Evolutionary conservation across 331 rosid species (phyloP), one percentile per base, ranked within the genome.

Genomic region (Cydonia oblonga): DNA sequence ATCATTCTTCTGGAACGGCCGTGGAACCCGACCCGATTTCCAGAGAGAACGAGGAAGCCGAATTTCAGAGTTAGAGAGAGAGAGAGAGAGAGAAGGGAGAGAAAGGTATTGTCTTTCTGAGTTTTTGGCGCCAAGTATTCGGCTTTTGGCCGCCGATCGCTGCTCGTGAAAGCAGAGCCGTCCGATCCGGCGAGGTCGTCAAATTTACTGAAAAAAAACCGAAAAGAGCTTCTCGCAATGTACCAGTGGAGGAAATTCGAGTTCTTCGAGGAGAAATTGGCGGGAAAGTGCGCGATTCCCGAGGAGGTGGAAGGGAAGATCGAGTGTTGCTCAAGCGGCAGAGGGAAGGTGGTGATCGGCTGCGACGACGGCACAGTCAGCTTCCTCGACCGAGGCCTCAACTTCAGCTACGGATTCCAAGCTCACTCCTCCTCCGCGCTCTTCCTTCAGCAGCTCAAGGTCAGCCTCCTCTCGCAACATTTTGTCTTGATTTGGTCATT

Each of bases 231-330:
- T 49, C 56, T 64, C 49, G 59, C 11, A 57, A 90, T 95, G 98
- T 95, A 93, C 79, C 98, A 93, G 84, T 91, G 96, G 98, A 75
- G 98, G 81, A 93, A 93, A 84, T 93, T 93, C 86, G 97, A 91
- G 77, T 93, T 93, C 76, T 93, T 93, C 63, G 98, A 93, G 82
- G 96, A 91, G 75, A 93, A 93, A 77, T 83, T 83, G 75, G 83
- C 83, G n/a, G 89, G 96, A 19, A 89, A 86, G 68, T 84, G 90
- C 83, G 23, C 85, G 42, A 78, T 89, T 72, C 97, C 98, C 2
- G 92, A 86, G 14, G 96, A 84, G 13, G 68, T 74, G 5, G 76
- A 63, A 11, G 90, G 79, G 10, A 80, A 67, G 79, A 91, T 93
- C 78, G 75, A 81, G 75, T 91, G 98, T 66, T 93, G 96, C 57